Percentiles rank a stretch among this genome's conserved stretches.
phyloP scores from a whole-genome alignment of 2,329 filamentous ascomycete species.

The Penicillium palitans region DNA sequence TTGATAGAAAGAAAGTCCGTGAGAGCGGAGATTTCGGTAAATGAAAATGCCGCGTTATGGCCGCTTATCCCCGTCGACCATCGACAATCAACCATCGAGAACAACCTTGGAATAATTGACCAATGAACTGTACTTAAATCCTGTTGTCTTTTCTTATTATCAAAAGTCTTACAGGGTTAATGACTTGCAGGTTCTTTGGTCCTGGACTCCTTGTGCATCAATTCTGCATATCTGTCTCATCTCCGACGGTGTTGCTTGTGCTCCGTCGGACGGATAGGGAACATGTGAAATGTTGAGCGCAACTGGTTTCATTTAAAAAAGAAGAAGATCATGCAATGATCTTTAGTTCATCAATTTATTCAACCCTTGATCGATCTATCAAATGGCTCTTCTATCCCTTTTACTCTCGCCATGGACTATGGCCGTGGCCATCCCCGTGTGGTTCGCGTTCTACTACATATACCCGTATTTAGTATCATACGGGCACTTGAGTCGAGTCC shows the following conservation, averaged over 20 bases:
- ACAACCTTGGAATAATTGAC: not conserved
- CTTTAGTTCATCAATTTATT: not conserved
- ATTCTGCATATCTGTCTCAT: not conserved
- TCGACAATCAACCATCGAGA: not conserved
- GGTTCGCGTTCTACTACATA: conserved; percentile 18
- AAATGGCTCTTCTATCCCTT: conserved; percentile 17
- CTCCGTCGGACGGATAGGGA: conserved; percentile 5
- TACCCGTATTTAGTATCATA: conserved; percentile 22
- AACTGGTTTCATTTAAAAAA: not conserved
- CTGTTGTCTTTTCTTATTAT: not conserved
- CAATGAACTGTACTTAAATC: not conserved
- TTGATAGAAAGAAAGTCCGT: not conserved
- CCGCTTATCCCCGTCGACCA: not conserved
- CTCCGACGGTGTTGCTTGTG: conserved; percentile 6
- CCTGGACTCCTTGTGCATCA: not conserved
- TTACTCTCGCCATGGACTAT: conserved; percentile 16
- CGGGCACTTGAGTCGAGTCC: conserved; percentile 10
- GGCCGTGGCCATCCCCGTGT: conserved; percentile 7
- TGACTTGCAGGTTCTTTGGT: not conserved
- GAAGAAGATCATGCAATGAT: not conserved
- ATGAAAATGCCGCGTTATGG: not conserved
- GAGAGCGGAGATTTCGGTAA: not conserved
- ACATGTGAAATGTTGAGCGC: not conserved
- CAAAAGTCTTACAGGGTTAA: not conserved
- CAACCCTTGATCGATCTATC: not conserved